Percentiles rank a stretch among this genome's conserved stretches.
Conservation (phyloP, 2,329 filamentous ascomycete genomes). For the Verticillium isaacii region DNA sequence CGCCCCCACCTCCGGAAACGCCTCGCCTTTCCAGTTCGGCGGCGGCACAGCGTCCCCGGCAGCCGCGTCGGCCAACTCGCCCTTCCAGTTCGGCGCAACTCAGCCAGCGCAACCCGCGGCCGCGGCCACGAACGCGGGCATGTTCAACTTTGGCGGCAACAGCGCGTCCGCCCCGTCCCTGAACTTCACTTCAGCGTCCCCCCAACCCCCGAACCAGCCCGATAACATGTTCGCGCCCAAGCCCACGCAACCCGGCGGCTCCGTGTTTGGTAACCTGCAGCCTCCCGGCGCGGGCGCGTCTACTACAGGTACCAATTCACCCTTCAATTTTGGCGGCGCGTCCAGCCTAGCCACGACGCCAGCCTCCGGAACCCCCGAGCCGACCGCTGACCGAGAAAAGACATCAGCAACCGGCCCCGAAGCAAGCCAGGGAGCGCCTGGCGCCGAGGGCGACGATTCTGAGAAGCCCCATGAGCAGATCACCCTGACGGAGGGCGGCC, state of each 20-base stretch:
- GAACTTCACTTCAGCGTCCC: conserved; percentile 4
- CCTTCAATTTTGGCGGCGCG: conserved; percentile 52
- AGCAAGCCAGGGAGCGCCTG: conserved; percentile 15
- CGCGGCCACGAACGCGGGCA: not conserved
- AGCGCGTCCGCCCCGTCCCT: not conserved
- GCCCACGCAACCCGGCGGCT: conserved; percentile 15
- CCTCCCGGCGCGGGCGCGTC: conserved; percentile 36
- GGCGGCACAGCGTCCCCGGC: conserved; percentile 15
- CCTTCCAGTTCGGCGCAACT: conserved; percentile 11
- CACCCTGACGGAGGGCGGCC: conserved; percentile 61
- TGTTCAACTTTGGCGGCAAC: conserved; percentile 8
- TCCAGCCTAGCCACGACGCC: conserved; percentile 59
- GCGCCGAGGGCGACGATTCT: conserved; percentile 38
- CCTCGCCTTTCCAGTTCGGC: conserved; percentile 34
- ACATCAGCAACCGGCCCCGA: conserved; percentile 3
- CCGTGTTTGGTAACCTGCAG: conserved; percentile 33
- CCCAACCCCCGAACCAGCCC: conserved; percentile 7
- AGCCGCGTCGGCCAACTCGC: conserved; percentile 6
- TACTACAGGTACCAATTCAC: conserved; percentile 46
- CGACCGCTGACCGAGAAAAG: conserved; percentile 35
- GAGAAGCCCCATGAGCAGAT: conserved; percentile 63
- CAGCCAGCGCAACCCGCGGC: not conserved
- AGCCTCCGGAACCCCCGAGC: conserved; percentile 54
- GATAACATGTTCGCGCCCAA: conserved; percentile 13
- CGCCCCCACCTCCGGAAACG: conserved; percentile 8